Conservation (phyloP, 345 rosid genomes). For the Cardiospermum halicacabum region DNA sequence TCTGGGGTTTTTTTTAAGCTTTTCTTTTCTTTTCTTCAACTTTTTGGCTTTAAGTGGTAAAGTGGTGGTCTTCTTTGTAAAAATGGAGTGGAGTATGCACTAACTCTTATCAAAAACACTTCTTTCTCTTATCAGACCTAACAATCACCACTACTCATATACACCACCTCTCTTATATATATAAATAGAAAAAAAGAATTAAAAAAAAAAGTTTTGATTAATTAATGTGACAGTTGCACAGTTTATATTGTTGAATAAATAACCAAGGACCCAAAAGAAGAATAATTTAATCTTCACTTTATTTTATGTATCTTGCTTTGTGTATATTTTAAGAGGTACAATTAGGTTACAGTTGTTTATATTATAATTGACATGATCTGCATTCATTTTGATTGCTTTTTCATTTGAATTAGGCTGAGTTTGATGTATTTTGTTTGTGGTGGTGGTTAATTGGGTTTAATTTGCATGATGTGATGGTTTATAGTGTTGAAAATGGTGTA, state of each 20-base stretch:
- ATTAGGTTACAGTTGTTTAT: neutral
- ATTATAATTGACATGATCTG: neutral
- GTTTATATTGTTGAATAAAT: neutral
- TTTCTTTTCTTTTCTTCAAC: slow-evolving; percentile 12
- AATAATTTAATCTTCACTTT: neutral
- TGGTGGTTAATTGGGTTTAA: neutral
- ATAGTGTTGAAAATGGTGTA: neutral
- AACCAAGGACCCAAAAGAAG: neutral
- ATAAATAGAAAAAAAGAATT: no score
- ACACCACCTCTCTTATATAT: neutral
- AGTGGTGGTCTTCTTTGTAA: slow-evolving; percentile 12
- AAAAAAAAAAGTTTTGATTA: neutral
- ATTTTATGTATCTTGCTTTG: neutral
- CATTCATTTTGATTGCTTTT: neutral
- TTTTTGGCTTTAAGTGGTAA: neutral
- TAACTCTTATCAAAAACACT: slow-evolving; percentile 3
- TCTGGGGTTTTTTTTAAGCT: neutral
- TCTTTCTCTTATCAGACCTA: slow-evolving; percentile 15
- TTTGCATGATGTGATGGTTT: neutral
- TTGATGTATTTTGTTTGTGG: no score
- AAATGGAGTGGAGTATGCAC: slow-evolving; percentile 32
- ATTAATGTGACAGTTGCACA: neutral
- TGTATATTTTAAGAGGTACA: neutral
- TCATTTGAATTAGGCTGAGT: no score
- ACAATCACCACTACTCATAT: slow-evolving; percentile 16